Conservation (phyloP, 2,329 filamentous ascomycete genomes). For the Parastagonospora nodorum region DNA sequence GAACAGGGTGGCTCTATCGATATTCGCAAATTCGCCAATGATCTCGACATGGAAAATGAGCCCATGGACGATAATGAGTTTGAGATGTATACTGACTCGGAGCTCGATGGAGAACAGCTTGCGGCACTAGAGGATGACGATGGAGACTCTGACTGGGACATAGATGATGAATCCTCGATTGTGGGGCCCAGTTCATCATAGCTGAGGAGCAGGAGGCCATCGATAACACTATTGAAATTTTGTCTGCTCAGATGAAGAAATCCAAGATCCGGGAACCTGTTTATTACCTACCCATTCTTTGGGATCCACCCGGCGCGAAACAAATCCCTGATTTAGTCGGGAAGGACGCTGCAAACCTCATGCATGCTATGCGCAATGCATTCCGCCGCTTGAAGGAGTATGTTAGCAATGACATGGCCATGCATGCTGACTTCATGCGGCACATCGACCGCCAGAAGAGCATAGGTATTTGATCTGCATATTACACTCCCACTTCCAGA, state of each 20-base stretch:
- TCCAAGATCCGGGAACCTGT: constrained; percentile 4
- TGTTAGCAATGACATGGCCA: constrained; percentile 7
- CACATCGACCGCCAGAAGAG: constrained; percentile 44
- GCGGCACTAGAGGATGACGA: constrained; percentile 13
- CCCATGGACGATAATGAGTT: constrained; percentile 8
- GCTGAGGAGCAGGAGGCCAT: constrained; percentile 11
- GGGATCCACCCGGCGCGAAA: constrained; percentile 7
- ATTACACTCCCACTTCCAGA: neutral
- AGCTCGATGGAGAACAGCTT: constrained; percentile 6
- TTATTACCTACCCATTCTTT: constrained; percentile 20
- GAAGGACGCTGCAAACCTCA: constrained; percentile 14
- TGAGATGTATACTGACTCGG: constrained; percentile 8
- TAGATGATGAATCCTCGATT: neutral
- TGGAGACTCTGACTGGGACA: constrained; percentile 10
- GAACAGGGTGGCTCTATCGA: constrained; percentile 17
- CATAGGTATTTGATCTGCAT: constrained; percentile 29
- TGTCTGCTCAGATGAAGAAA: constrained; percentile 12
- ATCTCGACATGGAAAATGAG: constrained; percentile 26
- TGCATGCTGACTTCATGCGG: constrained; percentile 32
- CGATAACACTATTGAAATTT: constrained; percentile 9
- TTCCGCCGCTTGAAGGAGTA: constrained; percentile 18
- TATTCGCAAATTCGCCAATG: constrained; percentile 20
- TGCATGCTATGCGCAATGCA: constrained; percentile 17
- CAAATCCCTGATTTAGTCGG: constrained; percentile 14
- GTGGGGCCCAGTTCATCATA: neutral